Percentiles rank a stretch among this genome's conserved stretches.
phyloP scores from a whole-genome alignment of 345 rosid genomes.

The Syzygium aqueum region DNA sequence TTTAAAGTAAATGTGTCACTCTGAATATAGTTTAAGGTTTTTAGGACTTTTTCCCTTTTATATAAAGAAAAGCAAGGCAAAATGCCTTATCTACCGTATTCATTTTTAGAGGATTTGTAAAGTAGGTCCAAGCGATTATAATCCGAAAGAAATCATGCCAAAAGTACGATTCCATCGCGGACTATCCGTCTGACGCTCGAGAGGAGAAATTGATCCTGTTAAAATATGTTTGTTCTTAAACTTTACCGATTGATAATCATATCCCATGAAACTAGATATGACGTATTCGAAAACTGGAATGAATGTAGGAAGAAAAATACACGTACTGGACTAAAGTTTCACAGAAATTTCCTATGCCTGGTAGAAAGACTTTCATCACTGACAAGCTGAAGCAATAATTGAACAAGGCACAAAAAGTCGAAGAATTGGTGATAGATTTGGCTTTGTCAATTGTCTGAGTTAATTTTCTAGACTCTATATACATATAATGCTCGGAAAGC shows the following conservation, averaged over 20 bases:
- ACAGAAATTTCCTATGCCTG: neutral
- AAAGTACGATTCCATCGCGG: neutral
- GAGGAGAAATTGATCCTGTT: neutral
- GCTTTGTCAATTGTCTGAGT: neutral
- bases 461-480: neutral
- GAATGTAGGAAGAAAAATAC: neutral
- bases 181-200: neutral
- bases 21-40: no score
- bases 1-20: no score
- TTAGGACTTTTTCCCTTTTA: no score
- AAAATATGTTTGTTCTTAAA: neutral
- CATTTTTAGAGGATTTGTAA: neutral
- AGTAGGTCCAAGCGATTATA: neutral
- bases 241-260: neutral
- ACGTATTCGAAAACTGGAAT: neutral
- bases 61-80: neutral
- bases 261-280: neutral
- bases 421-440: neutral
- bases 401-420: neutral
- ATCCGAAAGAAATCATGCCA: neutral
- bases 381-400: neutral
- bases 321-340: neutral
- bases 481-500: neutral
- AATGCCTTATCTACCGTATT: neutral
- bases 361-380: neutral